A percentile compares a stretch with the other conserved stretches of the same genome.
Conservation (phyloP, 2,329 filamentous ascomycete genomes). For the Talaromyces sp. region DNA sequence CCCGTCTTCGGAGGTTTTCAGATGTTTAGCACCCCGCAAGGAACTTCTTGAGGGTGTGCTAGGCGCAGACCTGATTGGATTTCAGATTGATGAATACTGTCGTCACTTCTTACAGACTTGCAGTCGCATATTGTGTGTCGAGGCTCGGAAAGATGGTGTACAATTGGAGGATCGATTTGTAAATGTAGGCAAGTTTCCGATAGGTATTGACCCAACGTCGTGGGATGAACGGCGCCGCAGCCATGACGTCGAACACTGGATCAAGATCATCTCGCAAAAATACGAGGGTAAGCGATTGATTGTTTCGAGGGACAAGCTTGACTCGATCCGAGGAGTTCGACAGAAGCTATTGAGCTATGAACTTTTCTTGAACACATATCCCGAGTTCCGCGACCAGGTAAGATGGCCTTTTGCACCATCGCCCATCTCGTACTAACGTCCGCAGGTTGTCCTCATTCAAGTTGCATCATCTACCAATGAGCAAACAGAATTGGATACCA, state of each 20-base stretch:
- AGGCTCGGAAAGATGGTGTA: conserved; percentile 81
- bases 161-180: conserved; percentile 92
- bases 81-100: conserved; percentile 90
- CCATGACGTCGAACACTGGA: conserved; percentile 71
- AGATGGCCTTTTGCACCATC: conserved; percentile 6
- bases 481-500: conserved; percentile 79
- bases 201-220: conserved; percentile 82
- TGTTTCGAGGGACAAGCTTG: conserved; percentile 89
- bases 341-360: conserved; percentile 93
- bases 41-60: conserved; percentile 88
- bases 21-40: conserved; percentile 81
- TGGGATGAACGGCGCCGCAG: conserved; percentile 68
- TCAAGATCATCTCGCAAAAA: conserved; percentile 72
- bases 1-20: conserved; percentile 92
- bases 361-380: conserved; percentile 89
- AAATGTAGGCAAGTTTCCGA: conserved; percentile 78
- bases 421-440: background rate
- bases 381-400: conserved; percentile 74
- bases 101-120: conserved; percentile 95
- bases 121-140: conserved; percentile 83
- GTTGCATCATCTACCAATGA: conserved; percentile 89
- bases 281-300: conserved; percentile 88
- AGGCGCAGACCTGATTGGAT: conserved; percentile 85
- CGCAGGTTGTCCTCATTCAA: conserved; percentile 81
- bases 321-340: conserved; percentile 84